A percentile compares a stretch with the other conserved stretches of the same genome.
These are phyloP conservation scores for Talaromyces rugulosus DNA, from an alignment of 2,329 filamentous ascomycete species.

Conservation along the genomic window DNA sequence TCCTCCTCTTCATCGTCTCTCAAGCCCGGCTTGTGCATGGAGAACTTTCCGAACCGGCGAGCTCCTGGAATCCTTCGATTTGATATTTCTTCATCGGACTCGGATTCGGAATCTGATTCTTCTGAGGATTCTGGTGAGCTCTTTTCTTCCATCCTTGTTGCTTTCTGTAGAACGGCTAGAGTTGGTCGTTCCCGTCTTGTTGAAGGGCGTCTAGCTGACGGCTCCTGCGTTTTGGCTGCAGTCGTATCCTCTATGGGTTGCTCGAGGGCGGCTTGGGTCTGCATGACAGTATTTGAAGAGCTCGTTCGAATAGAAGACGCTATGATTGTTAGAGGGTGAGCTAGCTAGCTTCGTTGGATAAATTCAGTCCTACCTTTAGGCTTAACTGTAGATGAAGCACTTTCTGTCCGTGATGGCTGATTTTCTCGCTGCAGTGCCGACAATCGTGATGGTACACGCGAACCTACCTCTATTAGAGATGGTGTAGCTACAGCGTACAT, in stretches of 20 bases:
- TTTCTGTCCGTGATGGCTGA: constrained; percentile 23
- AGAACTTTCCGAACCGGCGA: constrained; percentile 37
- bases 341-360: not conserved
- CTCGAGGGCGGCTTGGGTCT: constrained; percentile 21
- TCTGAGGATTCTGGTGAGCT: constrained; percentile 28
- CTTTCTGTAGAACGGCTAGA: constrained; percentile 20
- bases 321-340: constrained; percentile 1
- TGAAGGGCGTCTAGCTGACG: constrained; percentile 17
- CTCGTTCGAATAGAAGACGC: constrained; percentile 21
- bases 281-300: constrained; percentile 28
- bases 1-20: constrained; percentile 39
- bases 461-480: constrained; percentile 23
- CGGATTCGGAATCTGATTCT: not conserved
- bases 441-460: constrained; percentile 36
- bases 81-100: constrained; percentile 18
- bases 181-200: constrained; percentile 25
- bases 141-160: constrained; percentile 32
- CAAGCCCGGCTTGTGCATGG: constrained; percentile 29
- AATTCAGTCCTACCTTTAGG: constrained; percentile 13
- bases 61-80: constrained; percentile 25
- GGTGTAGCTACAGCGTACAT: not conserved
- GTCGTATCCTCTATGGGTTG: constrained; percentile 20
- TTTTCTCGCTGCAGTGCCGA: constrained; percentile 33
- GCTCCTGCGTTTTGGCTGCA: constrained; percentile 24
- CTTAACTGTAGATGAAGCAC: constrained; percentile 14